Conservation (phyloP, 345 rosid species). For the Iberis pinnata region DNA sequence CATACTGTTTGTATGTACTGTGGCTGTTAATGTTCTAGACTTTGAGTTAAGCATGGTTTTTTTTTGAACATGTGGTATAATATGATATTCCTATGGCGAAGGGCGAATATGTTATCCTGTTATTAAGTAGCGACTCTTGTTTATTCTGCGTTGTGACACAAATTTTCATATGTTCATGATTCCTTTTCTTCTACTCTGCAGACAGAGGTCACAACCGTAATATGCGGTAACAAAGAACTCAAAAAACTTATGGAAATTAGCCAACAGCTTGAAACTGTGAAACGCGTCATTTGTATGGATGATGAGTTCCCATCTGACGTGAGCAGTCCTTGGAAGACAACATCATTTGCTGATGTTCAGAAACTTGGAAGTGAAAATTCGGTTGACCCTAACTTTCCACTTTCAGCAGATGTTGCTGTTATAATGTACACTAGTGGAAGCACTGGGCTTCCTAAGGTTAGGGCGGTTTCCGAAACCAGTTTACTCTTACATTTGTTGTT, state of each 20-base stretch:
- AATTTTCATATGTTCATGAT: slow-evolving; percentile 1
- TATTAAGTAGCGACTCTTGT: background rate
- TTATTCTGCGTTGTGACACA: background rate
- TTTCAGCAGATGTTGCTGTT: slow-evolving; percentile 76
- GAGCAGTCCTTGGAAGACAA: slow-evolving; percentile 49
- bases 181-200: slow-evolving; percentile 28
- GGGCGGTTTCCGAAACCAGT: slow-evolving; percentile 15
- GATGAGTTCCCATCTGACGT: slow-evolving; percentile 60
- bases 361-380: slow-evolving; percentile 72
- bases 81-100: background rate
- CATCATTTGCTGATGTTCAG: slow-evolving; percentile 56
- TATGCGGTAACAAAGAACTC: slow-evolving; percentile 82
- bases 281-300: slow-evolving; percentile 78
- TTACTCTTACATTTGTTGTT: background rate
- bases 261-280: slow-evolving; percentile 89
- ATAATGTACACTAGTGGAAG: slow-evolving; percentile 99
- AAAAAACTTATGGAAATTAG: slow-evolving; percentile 69
- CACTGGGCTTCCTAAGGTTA: slow-evolving; percentile 95
- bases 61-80: background rate
- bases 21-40: background rate
- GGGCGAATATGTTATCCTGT: background rate
- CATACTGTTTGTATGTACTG: background rate
- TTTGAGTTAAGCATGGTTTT: background rate
- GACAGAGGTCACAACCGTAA: slow-evolving; percentile 94
- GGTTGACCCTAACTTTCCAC: slow-evolving; percentile 61